Base-by-base conservation (phyloP, 495 filamentous ascomycete genomes). In the Hyaloscypha hepaticicola region DNA sequence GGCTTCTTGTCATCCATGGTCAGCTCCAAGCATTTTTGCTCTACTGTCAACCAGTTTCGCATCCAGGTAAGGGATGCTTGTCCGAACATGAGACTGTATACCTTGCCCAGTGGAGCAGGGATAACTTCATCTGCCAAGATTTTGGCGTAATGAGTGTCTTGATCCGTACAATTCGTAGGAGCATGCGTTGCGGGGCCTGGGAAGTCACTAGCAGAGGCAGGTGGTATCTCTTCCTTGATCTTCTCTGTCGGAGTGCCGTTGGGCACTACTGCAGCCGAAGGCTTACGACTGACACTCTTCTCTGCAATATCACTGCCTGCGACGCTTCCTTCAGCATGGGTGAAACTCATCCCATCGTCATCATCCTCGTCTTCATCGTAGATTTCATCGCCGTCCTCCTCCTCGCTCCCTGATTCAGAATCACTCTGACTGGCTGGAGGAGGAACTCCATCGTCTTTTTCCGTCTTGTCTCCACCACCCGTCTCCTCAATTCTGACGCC, bases 51-150 rank as follows among this genome's bases (percentile, higher is more conserved):
- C 80, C 90, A 97, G 70, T 91, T 96, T 29, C 81, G 79, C 84
- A 98, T 88, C 75, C 90, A 98, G 0, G 82, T 77, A 14, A 85
- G 84, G 19, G 91, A 96, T 2, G 82, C 84, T 2, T 90, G 85
- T 0, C 95, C 95, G 69, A 96, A 98, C 29, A 95, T 80, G 66
- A 97, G 76, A 22, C 84, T 90, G 74, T 96, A 98, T 45, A 97
- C 85, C 72, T 96, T 96, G 52, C 95, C 95, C 2, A 99, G 83
- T 3, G 96, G 96, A 2, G 93, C 95, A 9, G 89, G 81, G 49
- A 99, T 86, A 21, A 88, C 75, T 49, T 97, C 95, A 73, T 99
- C 96, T 45, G 88, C 91, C 53, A 96, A 77, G 12, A 88, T 74
- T 72, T 89, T 93, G 61, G 96, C 90, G 72, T 92, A 97, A 73